These are phyloP conservation scores for Nakazawaea molendinolei DNA, from an alignment of 805 yeast genomes.

Conservation along the genomic window DNA sequence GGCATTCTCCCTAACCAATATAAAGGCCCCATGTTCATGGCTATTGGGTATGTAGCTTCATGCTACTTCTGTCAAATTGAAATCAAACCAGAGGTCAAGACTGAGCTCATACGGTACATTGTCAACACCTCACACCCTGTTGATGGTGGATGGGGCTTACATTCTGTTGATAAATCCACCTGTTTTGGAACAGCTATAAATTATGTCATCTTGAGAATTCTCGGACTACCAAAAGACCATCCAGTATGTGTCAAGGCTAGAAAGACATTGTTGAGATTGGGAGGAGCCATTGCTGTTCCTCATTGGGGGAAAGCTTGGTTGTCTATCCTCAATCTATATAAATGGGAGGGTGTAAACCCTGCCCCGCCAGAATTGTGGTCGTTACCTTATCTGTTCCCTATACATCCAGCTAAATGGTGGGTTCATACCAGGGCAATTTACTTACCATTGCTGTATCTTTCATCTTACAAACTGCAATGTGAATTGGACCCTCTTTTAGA, in stretches of 20 bases:
- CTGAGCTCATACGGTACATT: constrained; percentile 76
- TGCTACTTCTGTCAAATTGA: constrained; percentile 61
- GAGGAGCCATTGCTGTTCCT: constrained; percentile 88
- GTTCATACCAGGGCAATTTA: constrained; percentile 94
- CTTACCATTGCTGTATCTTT: constrained; percentile 77
- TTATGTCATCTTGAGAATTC: constrained; percentile 71
- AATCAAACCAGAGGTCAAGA: constrained; percentile 57
- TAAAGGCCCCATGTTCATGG: constrained; percentile 97
- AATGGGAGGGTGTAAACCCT: constrained; percentile 97
- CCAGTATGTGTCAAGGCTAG: constrained; percentile 76
- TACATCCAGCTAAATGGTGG: constrained; percentile 99
- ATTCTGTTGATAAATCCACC: constrained; percentile 86
- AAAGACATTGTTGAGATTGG: constrained; percentile 57
- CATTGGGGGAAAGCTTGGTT: constrained; percentile 99
- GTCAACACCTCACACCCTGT: constrained; percentile 94
- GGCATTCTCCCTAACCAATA: constrained; percentile 91
- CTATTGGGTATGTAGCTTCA: constrained; percentile 79
- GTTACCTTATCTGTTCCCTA: constrained; percentile 71
- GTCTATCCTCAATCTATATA: constrained; percentile 69
- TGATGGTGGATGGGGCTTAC: constrained; percentile 99
- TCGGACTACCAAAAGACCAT: constrained; percentile 72
- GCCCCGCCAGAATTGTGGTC: constrained; percentile 96
- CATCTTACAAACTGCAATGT: constrained; percentile 48
- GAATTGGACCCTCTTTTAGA: constrained; percentile 56
- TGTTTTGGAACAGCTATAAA: constrained; percentile 91